Conservation (phyloP, 805 yeast species). For the Candida manassasensis region DNA sequence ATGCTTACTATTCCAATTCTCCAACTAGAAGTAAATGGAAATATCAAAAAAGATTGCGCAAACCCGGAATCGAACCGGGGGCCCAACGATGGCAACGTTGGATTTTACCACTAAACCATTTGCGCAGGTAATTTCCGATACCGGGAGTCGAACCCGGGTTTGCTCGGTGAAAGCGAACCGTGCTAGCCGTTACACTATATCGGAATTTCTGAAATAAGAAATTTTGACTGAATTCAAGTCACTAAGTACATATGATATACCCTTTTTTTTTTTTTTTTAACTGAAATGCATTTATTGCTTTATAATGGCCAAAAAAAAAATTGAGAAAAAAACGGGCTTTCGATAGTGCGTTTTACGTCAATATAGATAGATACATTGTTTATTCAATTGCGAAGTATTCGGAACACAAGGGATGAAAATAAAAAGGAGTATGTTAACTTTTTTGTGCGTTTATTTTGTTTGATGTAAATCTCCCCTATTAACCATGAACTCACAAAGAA, state of each 20-base stretch:
- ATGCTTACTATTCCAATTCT: too few relatives aligned
- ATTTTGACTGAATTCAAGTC: too few relatives aligned
- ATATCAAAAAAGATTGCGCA: too few relatives aligned
- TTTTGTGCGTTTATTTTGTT: too few relatives aligned
- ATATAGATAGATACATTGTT: neutral
- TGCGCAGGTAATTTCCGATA: slow-evolving; percentile 44
- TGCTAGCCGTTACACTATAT: slow-evolving; percentile 51
- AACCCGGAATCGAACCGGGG: slow-evolving; percentile 6
- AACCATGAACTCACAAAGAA: slow-evolving; percentile 45
- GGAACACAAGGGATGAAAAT: too few relatives aligned
- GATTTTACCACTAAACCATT: neutral
- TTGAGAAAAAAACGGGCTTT: neutral
- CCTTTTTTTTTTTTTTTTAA: neutral
- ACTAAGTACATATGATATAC: too few relatives aligned
- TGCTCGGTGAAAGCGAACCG: slow-evolving; percentile 53
- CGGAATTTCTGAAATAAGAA: slow-evolving; percentile 27
- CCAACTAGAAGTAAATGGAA: too few relatives aligned
- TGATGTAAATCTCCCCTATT: too few relatives aligned
- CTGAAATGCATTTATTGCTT: neutral
- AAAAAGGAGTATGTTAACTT: too few relatives aligned
- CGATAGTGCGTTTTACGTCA: neutral
- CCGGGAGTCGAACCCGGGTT: slow-evolving; percentile 84
- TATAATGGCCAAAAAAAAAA: neutral
- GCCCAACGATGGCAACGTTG: slow-evolving; percentile 1
- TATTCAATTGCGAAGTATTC: too few relatives aligned